Base-by-base conservation (phyloP, 2,329 filamentous ascomycete species). In the Colletotrichum aenigma region DNA sequence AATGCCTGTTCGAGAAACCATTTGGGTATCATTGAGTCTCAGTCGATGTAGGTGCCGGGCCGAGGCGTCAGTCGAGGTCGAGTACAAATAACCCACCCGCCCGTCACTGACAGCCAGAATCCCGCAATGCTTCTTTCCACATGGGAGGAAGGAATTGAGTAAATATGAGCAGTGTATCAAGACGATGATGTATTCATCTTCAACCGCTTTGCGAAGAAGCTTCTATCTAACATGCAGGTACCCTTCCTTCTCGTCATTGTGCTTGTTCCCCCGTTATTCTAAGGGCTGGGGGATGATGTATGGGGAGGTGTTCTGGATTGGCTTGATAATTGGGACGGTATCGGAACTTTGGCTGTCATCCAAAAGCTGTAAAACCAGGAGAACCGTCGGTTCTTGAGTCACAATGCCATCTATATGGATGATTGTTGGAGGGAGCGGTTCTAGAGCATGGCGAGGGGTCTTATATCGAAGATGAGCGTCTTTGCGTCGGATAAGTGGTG, bases 301-400 rank as follows among this genome's bases (percentile, higher is more conserved):
- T 13, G 1, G 43, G n/a, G 2, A 21, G 1, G 0, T 7, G 0
- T 0, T n/a, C 0, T 4, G n/a, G 1, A 7, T 48, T 13, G 43
- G n/a, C 6, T 7, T 7, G n/a, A 21, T 0, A 0, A 13, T 21
- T 3, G n/a, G 0, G n/a, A 13, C 38, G 9, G 10, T 3, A 13
- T 48, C 9, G 38, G 43, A 48, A 2, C 6, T 48, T 48, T 48
- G 43, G 2, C 18, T 13, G 10, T 1, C 3, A 4, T 7, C 6
- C 18, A n/a, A n/a, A n/a, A 3, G 38, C 2, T 4, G 0, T 0
- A 6, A n/a, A 43, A n/a, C 36, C 36, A 43, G 36, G 36, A 43
- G 16, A 43, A 38, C 4, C 36, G 12, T n/a, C 4, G 36, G 8
- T 15, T 38, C 7, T 38, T 38, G 3, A 4, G 34, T 36, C 6